Evolutionary conservation across 129 eudicot genomes (phyloP), one percentile per base, ranked within the genome.

Genomic region (Centrapalus pauciflorus): DNA sequence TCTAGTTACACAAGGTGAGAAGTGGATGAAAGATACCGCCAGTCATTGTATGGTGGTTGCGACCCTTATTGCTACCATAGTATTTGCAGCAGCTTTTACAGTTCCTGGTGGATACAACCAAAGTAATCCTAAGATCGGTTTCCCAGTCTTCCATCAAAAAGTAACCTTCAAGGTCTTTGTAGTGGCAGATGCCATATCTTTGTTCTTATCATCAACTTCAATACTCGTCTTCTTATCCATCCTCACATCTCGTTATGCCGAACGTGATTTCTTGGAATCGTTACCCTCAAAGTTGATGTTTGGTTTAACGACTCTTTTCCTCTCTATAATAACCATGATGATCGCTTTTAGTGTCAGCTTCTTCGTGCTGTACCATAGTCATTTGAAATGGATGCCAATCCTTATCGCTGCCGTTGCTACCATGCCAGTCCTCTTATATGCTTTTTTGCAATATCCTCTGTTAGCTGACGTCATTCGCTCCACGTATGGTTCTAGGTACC

Each of bases 1-100:
- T 17, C 10, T 79, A 10, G 59, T 71, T 6, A 35, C 70, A 61
- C 67, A 11, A 27, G 84, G 84, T 14, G 80, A 75, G 27, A 58
- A 46, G 24, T 83, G 88, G 88, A 75, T 83, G 84, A 74, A 76
- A 62, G 69, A 45, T 5, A 83, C 79, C 0, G 61, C 84, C 0
- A 66, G 61, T 20, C 80, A 82, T 21, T 70, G 83, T 66, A 82
- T 69, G 77, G 57, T 82, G 2, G 78, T 74, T 4, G 82, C 87
- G 0, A 55, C 76, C 0, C 77, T 77, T 7, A 74, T 82, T 23
- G 61, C 87, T 23, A 63, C 75, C 3, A 76, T 82, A 19, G 69
- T 74, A 14, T 82, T 82, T 49, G 78, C 72, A 0, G 74, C 87
- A 12, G 64, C 64, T 0, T 73, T 78, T 56, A 77, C 80, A 5